These are phyloP conservation scores for Wickerhamomyces sp. DNA, from an alignment of 1,139 yeast species.

Conservation along the genomic window DNA sequence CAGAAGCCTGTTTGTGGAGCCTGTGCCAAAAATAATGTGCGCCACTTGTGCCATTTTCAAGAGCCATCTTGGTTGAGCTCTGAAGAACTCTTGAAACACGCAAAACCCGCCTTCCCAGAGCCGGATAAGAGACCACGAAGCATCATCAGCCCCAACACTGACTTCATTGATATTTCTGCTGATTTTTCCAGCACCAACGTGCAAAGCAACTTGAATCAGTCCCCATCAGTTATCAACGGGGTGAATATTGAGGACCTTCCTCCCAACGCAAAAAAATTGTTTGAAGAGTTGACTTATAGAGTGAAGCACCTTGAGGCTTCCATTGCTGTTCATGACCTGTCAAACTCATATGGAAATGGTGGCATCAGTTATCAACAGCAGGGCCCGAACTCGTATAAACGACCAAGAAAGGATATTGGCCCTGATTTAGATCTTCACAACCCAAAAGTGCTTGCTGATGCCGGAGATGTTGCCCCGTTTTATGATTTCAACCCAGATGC, in stretches of 20 bases:
- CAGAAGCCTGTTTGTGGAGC: conserved; percentile 57
- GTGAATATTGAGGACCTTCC: conserved; percentile 5
- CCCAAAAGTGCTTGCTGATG: neutral
- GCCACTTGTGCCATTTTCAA: conserved; percentile 54
- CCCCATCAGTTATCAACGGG: neutral
- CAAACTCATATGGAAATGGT: conserved; percentile 10
- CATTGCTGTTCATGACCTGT: conserved; percentile 28
- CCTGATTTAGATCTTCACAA: neutral
- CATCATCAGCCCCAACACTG: too few relatives aligned
- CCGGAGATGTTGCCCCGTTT: neutral
- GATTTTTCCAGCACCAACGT: neutral
- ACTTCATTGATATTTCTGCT: neutral
- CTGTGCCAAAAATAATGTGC: conserved; percentile 54
- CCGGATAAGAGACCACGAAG: too few relatives aligned
- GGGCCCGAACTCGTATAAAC: too few relatives aligned
- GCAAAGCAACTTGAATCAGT: neutral
- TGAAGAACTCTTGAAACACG: conserved; percentile 12
- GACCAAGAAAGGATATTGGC: neutral
- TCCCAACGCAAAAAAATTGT: conserved; percentile 4
- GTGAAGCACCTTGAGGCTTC: conserved; percentile 41
- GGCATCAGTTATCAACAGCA: too few relatives aligned
- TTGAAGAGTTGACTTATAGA: conserved; percentile 34
- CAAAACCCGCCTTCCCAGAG: conserved; percentile 10
- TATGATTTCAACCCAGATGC: conserved; percentile 18
- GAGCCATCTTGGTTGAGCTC: conserved; percentile 37